Conservation (phyloP, 441 rosid genomes). For the Jatropha podagrica region DNA sequence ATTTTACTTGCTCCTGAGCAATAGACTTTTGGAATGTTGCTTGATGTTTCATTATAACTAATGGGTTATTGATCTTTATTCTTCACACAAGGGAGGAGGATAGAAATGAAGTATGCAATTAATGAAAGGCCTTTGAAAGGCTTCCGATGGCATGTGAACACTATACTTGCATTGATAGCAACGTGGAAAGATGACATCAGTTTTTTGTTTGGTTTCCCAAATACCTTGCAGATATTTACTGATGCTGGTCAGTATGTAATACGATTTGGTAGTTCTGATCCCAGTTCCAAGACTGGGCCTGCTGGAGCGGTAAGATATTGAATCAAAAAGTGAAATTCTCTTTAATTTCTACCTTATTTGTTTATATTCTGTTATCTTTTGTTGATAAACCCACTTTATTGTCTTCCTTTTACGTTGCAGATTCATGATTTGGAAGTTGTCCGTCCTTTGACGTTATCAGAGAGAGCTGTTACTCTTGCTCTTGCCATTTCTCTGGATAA, state of each 20-base stretch:
- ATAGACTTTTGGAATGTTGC: background rate
- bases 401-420: slow-evolving; percentile 33
- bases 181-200: background rate
- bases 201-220: background rate
- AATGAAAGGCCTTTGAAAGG: background rate
- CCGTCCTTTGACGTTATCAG: slow-evolving; percentile 66
- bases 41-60: slow-evolving; percentile 8
- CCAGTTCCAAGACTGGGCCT: slow-evolving; percentile 50
- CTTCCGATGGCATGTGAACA: background rate
- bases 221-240: slow-evolving; percentile 66
- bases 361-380: background rate
- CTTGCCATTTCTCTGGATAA: slow-evolving; percentile 94
- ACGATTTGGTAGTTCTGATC: slow-evolving; percentile 81
- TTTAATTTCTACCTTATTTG: slow-evolving; percentile 1
- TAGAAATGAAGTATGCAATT: too few relatives aligned
- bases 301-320: slow-evolving; percentile 47
- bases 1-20: background rate
- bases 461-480: slow-evolving; percentile 81
- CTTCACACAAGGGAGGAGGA: background rate
- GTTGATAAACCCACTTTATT: background rate
- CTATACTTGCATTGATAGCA: background rate
- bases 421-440: slow-evolving; percentile 75
- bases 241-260: slow-evolving; percentile 98
- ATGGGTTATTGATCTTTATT: background rate
- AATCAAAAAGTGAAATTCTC: background rate